These are phyloP conservation scores for Solanum bukasovii DNA, from an alignment of 257 asterid genomes.

Conservation along the genomic window DNA sequence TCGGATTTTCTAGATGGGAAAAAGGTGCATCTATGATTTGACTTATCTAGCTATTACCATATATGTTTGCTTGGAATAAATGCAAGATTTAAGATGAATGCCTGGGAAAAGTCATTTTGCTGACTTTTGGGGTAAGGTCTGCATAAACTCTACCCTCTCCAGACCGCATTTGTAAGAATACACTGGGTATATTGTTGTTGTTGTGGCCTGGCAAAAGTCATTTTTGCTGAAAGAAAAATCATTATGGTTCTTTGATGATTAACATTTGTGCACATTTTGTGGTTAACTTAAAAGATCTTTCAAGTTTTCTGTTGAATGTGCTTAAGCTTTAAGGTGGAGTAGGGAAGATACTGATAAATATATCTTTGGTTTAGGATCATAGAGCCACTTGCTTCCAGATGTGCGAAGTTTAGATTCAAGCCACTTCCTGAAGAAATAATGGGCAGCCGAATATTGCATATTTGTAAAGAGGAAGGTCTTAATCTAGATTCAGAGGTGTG, in stretches of 20 bases:
- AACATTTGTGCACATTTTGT: background rate
- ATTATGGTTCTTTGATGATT: background rate
- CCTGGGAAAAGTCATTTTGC: background rate
- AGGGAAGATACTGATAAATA: background rate
- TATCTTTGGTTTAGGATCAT: conserved; percentile 47
- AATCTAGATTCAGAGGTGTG: conserved; percentile 91
- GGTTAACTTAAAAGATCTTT: background rate
- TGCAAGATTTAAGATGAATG: background rate
- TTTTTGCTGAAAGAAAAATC: background rate
- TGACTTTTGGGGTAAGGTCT: background rate
- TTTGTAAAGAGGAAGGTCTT: conserved; percentile 86
- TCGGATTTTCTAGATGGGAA: background rate
- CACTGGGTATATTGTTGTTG: background rate
- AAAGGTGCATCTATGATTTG: background rate
- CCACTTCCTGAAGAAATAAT: conserved; percentile 87
- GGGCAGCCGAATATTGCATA: conserved; percentile 65
- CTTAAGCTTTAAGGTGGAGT: background rate
- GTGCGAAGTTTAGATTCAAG: conserved; percentile 96
- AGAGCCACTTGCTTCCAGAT: conserved; percentile 97
- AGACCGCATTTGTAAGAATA: background rate
- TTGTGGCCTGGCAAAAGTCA: background rate
- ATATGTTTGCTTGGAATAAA: background rate
- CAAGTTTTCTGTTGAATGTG: background rate
- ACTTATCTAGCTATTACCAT: background rate
- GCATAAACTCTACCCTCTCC: background rate